Conservation (phyloP, 495 filamentous ascomycete species). For the Neurospora tetraspora region DNA sequence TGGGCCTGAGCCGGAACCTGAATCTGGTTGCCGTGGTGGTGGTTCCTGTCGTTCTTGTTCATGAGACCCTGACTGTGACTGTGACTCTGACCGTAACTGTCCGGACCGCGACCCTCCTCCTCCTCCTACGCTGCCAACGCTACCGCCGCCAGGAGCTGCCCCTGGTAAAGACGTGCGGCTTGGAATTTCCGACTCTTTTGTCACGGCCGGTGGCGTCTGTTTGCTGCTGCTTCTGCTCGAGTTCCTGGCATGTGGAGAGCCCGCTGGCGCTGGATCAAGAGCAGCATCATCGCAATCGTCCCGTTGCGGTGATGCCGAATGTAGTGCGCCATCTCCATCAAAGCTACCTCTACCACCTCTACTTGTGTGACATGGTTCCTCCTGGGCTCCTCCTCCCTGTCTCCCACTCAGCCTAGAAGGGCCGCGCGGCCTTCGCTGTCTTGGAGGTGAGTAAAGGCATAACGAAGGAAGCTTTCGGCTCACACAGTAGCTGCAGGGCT, state of each 20-base stretch:
- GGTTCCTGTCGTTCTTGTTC: too few species aligned
- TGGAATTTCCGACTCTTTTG: not conserved
- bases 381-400: too few species aligned
- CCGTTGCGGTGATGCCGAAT: not conserved
- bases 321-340: not conserved
- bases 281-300: too few species aligned
- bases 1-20: not conserved
- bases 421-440: not conserved
- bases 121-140: too few species aligned
- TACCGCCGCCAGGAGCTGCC: not conserved
- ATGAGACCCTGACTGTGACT: too few species aligned
- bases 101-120: not conserved
- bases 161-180: not conserved
- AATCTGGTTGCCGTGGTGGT: not conserved
- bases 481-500: conserved; percentile 28
- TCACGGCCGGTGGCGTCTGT: not conserved
- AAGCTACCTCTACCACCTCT: not conserved
- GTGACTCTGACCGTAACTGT: not conserved
- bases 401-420: too few species aligned
- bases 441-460: conserved; percentile 14
- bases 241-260: not conserved
- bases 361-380: too few species aligned
- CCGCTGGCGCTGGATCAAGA: not conserved
- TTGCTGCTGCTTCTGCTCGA: not conserved
- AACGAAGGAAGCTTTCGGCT: conserved; percentile 13